phyloP scores from a whole-genome alignment of 495 filamentous ascomycete genomes.

The Daldinia decipiens region DNA sequence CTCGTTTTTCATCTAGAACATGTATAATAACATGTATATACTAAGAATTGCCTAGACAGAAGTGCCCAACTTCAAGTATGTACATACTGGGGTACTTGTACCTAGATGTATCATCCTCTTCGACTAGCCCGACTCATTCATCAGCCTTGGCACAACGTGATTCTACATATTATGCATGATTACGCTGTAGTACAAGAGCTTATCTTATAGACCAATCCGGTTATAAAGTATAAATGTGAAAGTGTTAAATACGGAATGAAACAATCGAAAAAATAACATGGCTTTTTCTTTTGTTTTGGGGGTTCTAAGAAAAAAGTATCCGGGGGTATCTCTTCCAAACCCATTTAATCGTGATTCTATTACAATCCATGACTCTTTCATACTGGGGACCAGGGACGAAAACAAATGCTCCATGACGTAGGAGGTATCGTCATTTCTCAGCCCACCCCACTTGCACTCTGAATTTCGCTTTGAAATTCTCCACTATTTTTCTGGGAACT shows the following conservation, averaged over 20 bases:
- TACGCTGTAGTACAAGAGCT: background rate
- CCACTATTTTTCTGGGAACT: slow-evolving; percentile 32
- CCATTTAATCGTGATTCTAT: slow-evolving; percentile 9
- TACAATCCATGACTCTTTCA: slow-evolving; percentile 42
- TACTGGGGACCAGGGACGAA: slow-evolving; percentile 22
- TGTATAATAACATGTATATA: background rate
- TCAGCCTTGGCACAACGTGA: slow-evolving; percentile 4
- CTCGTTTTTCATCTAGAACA: background rate
- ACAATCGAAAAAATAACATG: slow-evolving; percentile 21
- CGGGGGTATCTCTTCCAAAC: background rate
- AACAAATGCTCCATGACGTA: slow-evolving; percentile 40
- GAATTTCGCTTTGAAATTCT: slow-evolving; percentile 2
- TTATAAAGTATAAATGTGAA: slow-evolving; percentile 5
- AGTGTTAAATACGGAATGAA: background rate
- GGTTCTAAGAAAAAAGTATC: background rate
- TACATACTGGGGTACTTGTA: background rate
- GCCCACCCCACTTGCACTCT: slow-evolving; percentile 25
- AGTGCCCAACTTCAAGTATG: background rate
- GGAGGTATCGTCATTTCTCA: slow-evolving; percentile 43
- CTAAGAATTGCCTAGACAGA: background rate
- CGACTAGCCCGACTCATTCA: background rate
- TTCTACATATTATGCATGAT: background rate
- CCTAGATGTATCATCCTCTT: background rate
- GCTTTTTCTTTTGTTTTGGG: slow-evolving; percentile 9
- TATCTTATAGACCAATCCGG: background rate